These are phyloP conservation scores for Clonostachys chloroleuca DNA, from an alignment of 2,329 filamentous ascomycete genomes.

Conservation along the genomic window DNA sequence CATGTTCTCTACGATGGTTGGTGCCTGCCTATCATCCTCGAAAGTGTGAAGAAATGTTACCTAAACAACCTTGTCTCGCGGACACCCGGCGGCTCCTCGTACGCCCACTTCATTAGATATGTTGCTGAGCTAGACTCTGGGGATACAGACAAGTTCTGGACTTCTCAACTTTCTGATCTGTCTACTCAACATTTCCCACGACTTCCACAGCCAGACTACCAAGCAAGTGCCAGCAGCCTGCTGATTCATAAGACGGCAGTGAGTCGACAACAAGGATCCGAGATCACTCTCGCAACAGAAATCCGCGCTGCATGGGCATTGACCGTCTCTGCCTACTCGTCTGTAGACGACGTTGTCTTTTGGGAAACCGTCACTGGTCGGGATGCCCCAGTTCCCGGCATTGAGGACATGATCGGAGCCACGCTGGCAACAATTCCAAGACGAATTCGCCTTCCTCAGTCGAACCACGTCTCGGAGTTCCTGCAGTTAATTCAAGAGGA, in stretches of 20 bases:
- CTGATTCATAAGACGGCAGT: conserved; percentile 7
- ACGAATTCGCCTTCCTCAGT: conserved; percentile 1
- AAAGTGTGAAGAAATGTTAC: conserved; percentile 12
- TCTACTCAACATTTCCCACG: conserved; percentile 12
- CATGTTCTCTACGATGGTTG: conserved; percentile 19
- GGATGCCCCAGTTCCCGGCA: conserved; percentile 9
- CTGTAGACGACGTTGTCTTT: conserved; percentile 10
- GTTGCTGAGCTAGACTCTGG: conserved; percentile 1
- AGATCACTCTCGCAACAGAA: conserved; percentile 9
- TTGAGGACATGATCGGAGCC: conserved; percentile 10
- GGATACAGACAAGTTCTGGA: conserved; percentile 9
- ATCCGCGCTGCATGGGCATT: conserved; percentile 14
- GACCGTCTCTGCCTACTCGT: conserved; percentile 9
- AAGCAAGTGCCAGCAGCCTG: conserved; percentile 8
- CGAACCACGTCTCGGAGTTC: conserved; percentile 2
- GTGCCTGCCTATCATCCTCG: conserved; percentile 11
- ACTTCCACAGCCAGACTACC: conserved; percentile 7
- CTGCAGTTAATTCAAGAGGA: conserved; percentile 6
- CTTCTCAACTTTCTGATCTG: conserved; percentile 5
- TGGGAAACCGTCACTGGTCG: conserved; percentile 13
- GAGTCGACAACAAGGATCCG: conserved; percentile 1
- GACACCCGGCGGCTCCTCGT: not conserved
- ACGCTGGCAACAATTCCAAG: conserved; percentile 12
- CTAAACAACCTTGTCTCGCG: conserved; percentile 8
- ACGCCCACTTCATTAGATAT: conserved; percentile 8